Evolutionary conservation across 73 alveolate genomes (phyloP).

Genomic region (Tetrahymena borealis): DNA sequence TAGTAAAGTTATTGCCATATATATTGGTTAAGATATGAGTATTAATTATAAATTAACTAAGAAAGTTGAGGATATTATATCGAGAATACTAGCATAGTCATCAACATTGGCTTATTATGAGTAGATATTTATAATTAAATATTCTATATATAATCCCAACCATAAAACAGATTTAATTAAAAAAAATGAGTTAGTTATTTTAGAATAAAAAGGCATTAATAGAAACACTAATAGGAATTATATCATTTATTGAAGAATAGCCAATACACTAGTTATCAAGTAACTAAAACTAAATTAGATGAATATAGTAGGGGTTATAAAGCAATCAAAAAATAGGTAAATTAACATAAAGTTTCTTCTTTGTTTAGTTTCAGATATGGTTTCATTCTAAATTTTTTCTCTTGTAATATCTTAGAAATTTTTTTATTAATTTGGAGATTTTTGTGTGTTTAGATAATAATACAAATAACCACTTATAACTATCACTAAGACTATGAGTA

Average conservation of each 20-base stretch:
- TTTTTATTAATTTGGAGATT: background rate
- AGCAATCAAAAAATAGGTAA: background rate
- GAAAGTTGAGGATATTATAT: background rate
- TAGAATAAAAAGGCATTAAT: background rate
- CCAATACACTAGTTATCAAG: background rate
- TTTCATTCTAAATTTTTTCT: background rate
- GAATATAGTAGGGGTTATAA: background rate
- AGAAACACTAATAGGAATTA: background rate
- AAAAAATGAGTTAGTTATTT: background rate
- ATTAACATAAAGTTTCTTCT: background rate
- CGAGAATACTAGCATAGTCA: background rate
- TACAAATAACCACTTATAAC: background rate
- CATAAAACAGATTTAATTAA: background rate
- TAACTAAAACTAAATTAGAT: background rate
- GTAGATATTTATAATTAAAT: background rate
- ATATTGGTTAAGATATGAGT: too few relatives aligned
- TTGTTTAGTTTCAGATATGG: background rate
- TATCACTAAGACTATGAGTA: background rate
- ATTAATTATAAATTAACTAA: background rate
- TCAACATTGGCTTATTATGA: background rate
- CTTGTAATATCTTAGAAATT: background rate
- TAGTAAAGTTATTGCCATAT: too few relatives aligned
- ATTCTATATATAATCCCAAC: background rate
- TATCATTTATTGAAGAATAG: background rate
- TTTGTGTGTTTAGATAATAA: too few relatives aligned